phyloP scores from a whole-genome alignment of 2,329 filamentous ascomycete species.

The Scedosporium boydii region DNA sequence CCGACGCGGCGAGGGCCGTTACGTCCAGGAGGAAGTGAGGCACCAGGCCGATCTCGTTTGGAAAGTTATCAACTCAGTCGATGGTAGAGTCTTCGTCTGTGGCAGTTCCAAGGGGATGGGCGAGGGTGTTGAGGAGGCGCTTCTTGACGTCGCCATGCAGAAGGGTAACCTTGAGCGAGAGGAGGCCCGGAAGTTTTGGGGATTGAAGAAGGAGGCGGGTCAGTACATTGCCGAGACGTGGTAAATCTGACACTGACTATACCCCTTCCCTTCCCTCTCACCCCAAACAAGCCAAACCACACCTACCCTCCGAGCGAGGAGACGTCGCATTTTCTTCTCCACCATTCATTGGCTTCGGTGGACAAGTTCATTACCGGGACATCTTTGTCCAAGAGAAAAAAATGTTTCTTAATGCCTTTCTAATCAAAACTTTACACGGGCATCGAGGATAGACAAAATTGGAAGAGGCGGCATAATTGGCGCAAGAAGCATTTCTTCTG shows the following conservation, averaged over 20 bases:
- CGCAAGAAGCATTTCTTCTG: not conserved
- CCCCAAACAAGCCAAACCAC: not conserved
- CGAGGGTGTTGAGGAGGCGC: constrained; percentile 81
- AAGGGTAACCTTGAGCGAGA: constrained; percentile 80
- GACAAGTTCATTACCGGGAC: too few relatives aligned
- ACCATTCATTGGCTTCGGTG: too few relatives aligned
- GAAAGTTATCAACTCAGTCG: constrained; percentile 94
- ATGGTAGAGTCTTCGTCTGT: constrained; percentile 93
- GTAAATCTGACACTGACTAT: constrained; percentile 23
- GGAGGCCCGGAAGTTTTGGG: constrained; percentile 82
- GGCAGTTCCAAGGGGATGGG: constrained; percentile 95
- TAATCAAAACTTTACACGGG: not conserved
- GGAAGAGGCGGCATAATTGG: not conserved
- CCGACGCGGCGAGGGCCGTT: constrained; percentile 68
- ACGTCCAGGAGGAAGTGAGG: constrained; percentile 91
- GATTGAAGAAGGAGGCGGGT: constrained; percentile 79
- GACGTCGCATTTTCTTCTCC: too few relatives aligned
- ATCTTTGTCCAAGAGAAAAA: not conserved
- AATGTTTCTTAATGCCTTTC: too few relatives aligned
- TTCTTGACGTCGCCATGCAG: constrained; percentile 83
- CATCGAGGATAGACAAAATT: not conserved
- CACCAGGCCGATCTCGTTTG: constrained; percentile 94
- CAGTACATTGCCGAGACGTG: constrained; percentile 89
- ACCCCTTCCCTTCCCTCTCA: not conserved
- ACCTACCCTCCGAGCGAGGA: not conserved